phyloP scores from a whole-genome alignment of 108 stramenopile genomes.

The Schizochytrium sp. region DNA sequence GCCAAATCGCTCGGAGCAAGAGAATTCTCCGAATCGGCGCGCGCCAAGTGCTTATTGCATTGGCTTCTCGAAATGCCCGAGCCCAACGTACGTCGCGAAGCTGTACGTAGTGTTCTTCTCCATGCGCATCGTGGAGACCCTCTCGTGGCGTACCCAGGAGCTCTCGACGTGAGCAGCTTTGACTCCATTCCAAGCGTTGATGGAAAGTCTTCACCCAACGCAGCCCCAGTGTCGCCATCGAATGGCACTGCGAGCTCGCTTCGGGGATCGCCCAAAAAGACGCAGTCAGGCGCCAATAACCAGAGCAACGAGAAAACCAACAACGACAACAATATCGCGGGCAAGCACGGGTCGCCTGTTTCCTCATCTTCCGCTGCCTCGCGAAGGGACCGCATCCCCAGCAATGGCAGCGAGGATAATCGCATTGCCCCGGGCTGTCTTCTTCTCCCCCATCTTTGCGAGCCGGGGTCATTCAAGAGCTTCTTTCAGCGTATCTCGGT shows the following conservation, averaged over 20 bases:
- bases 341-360: too few species aligned
- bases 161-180: neutral
- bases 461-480: neutral
- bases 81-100: neutral
- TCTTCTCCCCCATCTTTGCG: neutral
- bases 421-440: neutral
- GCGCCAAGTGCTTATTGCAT: neutral
- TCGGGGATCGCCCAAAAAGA: too few species aligned
- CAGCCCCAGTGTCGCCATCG: too few species aligned
- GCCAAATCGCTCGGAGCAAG: neutral
- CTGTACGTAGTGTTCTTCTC: neutral
- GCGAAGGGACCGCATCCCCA: too few species aligned
- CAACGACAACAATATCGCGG: too few species aligned
- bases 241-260: too few species aligned
- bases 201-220: neutral
- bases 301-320: too few species aligned
- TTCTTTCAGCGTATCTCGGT: constrained; percentile 4
- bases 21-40: neutral
- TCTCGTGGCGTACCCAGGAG: neutral
- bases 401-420: neutral
- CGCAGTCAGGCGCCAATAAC: too few species aligned
- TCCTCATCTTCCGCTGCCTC: too few species aligned
- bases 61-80: neutral
- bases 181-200: neutral
- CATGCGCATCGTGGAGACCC: neutral